phyloP scores from a whole-genome alignment of 2,329 filamentous ascomycete genomes.

The Xylariaceae sp. region DNA sequence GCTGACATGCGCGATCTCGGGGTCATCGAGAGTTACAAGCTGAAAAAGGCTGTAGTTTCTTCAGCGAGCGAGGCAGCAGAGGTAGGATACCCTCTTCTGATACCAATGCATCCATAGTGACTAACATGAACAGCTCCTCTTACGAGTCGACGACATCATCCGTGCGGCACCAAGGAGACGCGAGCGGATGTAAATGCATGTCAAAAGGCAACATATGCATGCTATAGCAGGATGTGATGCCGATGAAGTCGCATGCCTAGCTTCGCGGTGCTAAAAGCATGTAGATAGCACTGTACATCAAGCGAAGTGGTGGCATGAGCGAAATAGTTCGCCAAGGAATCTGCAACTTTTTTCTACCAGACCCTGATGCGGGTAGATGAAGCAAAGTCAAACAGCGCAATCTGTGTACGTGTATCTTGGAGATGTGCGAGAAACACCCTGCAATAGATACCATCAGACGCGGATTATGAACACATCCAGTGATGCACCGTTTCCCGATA shows the following conservation, averaged over 20 bases:
- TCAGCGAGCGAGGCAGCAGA: slow-evolving; percentile 96
- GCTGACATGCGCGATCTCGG: slow-evolving; percentile 94
- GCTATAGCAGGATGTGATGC: background rate
- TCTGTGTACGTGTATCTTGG: no score
- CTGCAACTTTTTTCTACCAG: background rate
- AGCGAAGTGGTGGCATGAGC: background rate
- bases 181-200: slow-evolving; percentile 48
- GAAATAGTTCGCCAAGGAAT: background rate
- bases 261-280: background rate
- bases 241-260: background rate
- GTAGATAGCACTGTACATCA: background rate
- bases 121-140: slow-evolving; percentile 52
- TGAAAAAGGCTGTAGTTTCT: slow-evolving; percentile 96
- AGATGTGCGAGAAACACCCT: no score
- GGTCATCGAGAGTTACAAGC: slow-evolving; percentile 96
- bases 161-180: slow-evolving; percentile 82
- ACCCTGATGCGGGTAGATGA: no score
- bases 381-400: no score
- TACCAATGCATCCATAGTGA: background rate
- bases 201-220: slow-evolving; percentile 40
- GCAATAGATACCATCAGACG: no score
- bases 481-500: no score
- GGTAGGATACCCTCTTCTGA: slow-evolving; percentile 51
- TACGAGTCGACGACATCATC: slow-evolving; percentile 98
- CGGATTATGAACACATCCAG: no score